Evolutionary conservation across 31 red algal species (phyloP).

Genomic region (Odonthalia washingtoniensis): DNA sequence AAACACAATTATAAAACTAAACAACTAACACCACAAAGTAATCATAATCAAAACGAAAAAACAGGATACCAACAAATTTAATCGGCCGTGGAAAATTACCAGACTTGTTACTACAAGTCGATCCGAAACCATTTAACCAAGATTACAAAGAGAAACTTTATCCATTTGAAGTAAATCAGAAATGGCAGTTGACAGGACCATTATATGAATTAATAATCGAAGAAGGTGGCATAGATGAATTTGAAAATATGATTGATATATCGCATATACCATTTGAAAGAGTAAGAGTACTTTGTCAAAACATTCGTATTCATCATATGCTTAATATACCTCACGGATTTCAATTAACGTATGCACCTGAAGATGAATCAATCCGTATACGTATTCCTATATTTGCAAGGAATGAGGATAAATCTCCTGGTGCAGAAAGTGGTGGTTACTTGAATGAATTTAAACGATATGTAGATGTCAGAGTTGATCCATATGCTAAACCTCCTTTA

Average conservation of each 20-base stretch:
- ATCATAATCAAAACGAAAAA: background rate
- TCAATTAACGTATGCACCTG: slow-evolving; percentile 55
- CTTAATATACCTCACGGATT: slow-evolving; percentile 41
- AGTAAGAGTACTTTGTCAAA: slow-evolving; percentile 55
- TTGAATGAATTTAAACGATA: slow-evolving; percentile 57
- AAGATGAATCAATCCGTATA: slow-evolving; percentile 55
- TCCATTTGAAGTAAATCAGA: slow-evolving; percentile 28
- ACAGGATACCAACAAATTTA: slow-evolving; percentile 44
- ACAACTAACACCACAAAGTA: slow-evolving; percentile 10
- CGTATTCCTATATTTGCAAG: slow-evolving; percentile 61
- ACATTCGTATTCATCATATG: slow-evolving; percentile 63
- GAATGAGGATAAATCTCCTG: slow-evolving; percentile 64
- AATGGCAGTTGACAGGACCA: slow-evolving; percentile 41
- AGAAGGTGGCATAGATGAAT: slow-evolving; percentile 37
- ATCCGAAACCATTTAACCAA: slow-evolving; percentile 33
- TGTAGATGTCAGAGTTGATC: slow-evolving; percentile 59
- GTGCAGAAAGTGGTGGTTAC: slow-evolving; percentile 60
- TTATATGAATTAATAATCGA: slow-evolving; percentile 56
- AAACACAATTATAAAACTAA: background rate
- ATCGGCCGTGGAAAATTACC: slow-evolving; percentile 45
- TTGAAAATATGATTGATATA: slow-evolving; percentile 19
- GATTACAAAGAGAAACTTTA: slow-evolving; percentile 39
- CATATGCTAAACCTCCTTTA: slow-evolving; percentile 49
- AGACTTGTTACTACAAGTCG: slow-evolving; percentile 46
- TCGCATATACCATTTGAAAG: slow-evolving; percentile 39